phyloP scores from a whole-genome alignment of 164 flowering plant species.

The Pachysandra terminalis region DNA sequence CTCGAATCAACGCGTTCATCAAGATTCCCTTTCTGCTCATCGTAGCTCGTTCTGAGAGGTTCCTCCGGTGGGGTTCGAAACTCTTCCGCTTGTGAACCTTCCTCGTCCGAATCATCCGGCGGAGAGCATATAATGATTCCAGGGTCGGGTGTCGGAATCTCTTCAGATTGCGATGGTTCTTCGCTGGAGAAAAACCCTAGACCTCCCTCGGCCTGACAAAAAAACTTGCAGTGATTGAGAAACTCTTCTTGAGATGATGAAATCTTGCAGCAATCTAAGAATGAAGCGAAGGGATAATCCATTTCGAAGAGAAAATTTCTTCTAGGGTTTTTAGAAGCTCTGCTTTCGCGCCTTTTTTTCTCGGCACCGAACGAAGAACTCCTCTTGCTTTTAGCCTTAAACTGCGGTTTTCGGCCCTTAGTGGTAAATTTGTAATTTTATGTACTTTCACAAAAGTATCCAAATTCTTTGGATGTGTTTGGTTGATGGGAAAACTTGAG shows the following conservation, averaged over 20 bases:
- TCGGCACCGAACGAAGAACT: no score
- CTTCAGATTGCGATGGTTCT: neutral
- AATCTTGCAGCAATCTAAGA: constrained; percentile 8
- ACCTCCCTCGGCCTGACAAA: constrained; percentile 3
- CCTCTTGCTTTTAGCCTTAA: no score
- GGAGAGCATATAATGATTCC: constrained; percentile 22
- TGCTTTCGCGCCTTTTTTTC: no score
- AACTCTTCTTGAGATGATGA: constrained; percentile 24
- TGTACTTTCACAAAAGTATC: no score
- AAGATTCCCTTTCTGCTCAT: neutral
- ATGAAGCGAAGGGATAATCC: constrained; percentile 11
- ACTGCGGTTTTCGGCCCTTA: no score
- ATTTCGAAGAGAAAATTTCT: no score
- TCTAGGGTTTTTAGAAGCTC: no score
- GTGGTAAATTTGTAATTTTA: no score
- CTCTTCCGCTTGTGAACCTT: constrained; percentile 5
- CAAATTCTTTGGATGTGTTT: no score
- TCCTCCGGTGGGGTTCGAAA: constrained; percentile 28
- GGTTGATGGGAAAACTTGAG: no score
- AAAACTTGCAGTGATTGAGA: constrained; percentile 8
- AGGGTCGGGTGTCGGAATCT: neutral
- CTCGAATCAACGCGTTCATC: neutral
- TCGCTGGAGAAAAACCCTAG: neutral
- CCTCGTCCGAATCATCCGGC: constrained; percentile 13
- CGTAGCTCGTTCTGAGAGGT: neutral